Conservation (phyloP, 768 basidiomycete genomes). For the Guyanaporus albipodus region DNA sequence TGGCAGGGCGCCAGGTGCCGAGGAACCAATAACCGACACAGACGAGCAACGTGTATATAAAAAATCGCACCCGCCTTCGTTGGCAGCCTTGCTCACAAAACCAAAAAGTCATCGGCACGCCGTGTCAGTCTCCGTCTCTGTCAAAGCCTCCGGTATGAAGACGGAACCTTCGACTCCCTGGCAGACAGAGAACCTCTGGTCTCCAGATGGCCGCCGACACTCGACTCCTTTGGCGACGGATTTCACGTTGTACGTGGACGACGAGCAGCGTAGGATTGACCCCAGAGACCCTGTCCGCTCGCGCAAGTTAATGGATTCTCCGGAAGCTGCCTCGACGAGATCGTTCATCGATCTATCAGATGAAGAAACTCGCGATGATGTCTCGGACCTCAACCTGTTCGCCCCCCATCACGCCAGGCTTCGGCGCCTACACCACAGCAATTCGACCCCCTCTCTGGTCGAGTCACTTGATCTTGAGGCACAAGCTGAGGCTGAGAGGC, state of each 20-base stretch:
- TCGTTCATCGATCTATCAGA: constrained; percentile 68
- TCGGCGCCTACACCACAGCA: constrained; percentile 30
- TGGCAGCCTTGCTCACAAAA: constrained; percentile 29
- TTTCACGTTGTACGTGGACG: constrained; percentile 28
- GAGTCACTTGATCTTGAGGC: constrained; percentile 50
- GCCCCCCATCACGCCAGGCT: constrained; percentile 23
- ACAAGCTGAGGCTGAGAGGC: constrained; percentile 56
- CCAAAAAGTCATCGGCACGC: constrained; percentile 31
- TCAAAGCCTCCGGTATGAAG: constrained; percentile 16
- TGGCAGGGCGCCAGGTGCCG: constrained; percentile 58
- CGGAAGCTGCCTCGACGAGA: constrained; percentile 30
- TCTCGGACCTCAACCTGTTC: constrained; percentile 29
- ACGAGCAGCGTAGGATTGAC: constrained; percentile 1
- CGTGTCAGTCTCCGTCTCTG: constrained; percentile 27
- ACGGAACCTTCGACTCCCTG: constrained; percentile 30
- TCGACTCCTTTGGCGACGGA: constrained; percentile 53
- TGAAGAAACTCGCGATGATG: constrained; percentile 41
- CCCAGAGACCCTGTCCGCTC: constrained; percentile 2
- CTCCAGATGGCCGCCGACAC: constrained; percentile 42
- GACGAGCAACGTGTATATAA: constrained; percentile 26
- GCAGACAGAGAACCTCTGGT: constrained; percentile 33
- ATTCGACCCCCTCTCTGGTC: constrained; percentile 44
- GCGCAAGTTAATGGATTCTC: constrained; percentile 12
- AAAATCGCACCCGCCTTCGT: constrained; percentile 22
- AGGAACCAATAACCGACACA: constrained; percentile 25